Percentiles rank a stretch among this genome's conserved stretches.
phyloP scores from a whole-genome alignment of 208 protist species.

The Crithidia acanthocephali region DNA sequence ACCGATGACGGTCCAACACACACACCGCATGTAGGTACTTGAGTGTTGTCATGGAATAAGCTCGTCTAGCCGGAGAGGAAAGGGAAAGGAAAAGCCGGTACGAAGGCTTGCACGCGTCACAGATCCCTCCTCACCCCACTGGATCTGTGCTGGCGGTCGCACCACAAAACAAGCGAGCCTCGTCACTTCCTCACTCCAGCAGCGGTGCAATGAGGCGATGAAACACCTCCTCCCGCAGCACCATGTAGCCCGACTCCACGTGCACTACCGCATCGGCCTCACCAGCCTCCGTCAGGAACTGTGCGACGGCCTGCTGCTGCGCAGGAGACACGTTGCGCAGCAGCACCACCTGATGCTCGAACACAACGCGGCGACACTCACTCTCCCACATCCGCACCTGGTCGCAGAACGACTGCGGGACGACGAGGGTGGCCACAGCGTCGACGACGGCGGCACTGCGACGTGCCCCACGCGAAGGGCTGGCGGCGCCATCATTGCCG shows the following conservation, averaged over 20 bases:
- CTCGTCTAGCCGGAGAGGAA: too few species aligned
- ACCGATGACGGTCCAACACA: too few species aligned
- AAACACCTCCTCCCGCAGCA: constrained; percentile 73
- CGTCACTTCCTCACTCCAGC: constrained; percentile 8
- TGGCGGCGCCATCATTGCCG: too few species aligned
- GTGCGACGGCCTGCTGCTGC: constrained; percentile 54
- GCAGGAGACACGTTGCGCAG: constrained; percentile 65
- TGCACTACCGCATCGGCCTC: constrained; percentile 70
- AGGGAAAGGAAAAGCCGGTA: too few species aligned
- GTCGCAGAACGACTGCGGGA: constrained; percentile 91
- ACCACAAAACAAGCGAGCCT: too few species aligned
- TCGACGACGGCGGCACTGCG: constrained; percentile 7
- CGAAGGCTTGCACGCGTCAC: too few species aligned
- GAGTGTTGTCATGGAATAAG: too few species aligned
- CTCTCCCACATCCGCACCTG: constrained; percentile 90
- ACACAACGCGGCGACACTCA: constrained; percentile 83
- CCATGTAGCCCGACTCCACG: constrained; percentile 65
- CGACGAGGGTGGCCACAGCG: constrained; percentile 34
- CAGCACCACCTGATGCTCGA: constrained; percentile 70
- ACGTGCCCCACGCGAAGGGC: too few species aligned
- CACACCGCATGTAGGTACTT: too few species aligned
- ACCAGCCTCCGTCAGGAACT: constrained; percentile 50
- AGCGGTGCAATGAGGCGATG: constrained; percentile 57
- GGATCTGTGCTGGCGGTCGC: too few species aligned
- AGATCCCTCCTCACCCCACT: too few species aligned